Base-by-base conservation (phyloP, 164 flowering plant species). In the Kalanchoe fedtschenkoi region DNA sequence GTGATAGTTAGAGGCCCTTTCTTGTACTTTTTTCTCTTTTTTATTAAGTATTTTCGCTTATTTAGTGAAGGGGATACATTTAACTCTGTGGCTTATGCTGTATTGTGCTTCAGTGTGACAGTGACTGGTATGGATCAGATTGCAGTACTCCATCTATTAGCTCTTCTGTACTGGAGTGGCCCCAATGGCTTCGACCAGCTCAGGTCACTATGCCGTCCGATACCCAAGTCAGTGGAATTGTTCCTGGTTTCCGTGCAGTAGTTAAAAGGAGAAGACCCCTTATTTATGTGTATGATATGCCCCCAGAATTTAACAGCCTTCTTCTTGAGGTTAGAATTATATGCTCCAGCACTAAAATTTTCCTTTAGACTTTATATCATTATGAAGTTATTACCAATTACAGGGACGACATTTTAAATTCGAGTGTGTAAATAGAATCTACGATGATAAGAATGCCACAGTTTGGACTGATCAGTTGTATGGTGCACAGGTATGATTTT, bases 361-460 rank as follows among this genome's bases (percentile, higher is more conserved):
- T 51, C 17, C 26, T 24, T 26, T 15, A 24, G 56, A 17, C 14
- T 6, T 4, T 58, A 5, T n/a, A 58, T 34, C 24, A 16, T 34
- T 58, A 32, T 58, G 34, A 24, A 22, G 2, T 1, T 58, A 9
- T 56, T 72, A 62, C 62, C 39, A 58, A 41, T 46, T 76, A 65
- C 76, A 93, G 98, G 98, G 97, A 29, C 88, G 98, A 33, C 98
- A 93, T 77, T 93, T 73, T 72, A 93, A 83, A 74, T 76, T 85
- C 26, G 78, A 93, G 79, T 93, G 98, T 70, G 89, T 90, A 43
- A 90, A 90, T 68, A 79, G 98, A 77, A 75, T 93, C 28, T 93
- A 93, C 68, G 78, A 75, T 66, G 82, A 71, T 11, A 68, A 38
- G 69, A 93, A 90, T 76, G 86, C 79, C 46, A 93, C 98, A 29